Conservation (phyloP, 306 rosid species). For the Abrus pulchellus region DNA sequence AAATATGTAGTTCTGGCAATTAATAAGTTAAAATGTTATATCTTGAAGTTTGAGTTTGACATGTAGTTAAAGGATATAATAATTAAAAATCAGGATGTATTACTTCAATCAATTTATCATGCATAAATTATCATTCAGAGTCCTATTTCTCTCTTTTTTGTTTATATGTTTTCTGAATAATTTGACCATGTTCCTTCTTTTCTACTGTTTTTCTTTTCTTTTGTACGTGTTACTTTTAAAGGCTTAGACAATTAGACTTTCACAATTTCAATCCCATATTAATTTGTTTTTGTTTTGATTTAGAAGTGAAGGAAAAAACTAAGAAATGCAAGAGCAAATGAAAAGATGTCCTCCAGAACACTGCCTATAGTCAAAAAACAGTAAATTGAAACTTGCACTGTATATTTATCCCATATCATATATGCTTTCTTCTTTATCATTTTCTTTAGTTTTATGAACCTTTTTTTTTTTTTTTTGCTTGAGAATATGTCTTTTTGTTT, state of each 20-base stretch:
- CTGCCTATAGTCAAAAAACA: not conserved
- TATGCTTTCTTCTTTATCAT: not conserved
- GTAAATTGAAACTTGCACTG: not conserved
- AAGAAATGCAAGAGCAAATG: not conserved
- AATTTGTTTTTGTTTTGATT: slow-evolving; percentile 1
- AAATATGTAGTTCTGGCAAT: not conserved
- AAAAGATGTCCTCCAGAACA: not conserved
- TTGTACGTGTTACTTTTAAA: slow-evolving; percentile 1
- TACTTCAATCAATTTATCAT: not conserved
- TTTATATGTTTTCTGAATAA: slow-evolving; percentile 21
- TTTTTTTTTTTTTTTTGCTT: not conserved
- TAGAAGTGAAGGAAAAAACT: not conserved
- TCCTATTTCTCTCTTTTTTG: slow-evolving; percentile 5
- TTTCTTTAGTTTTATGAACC: slow-evolving; percentile 9
- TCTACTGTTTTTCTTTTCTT: slow-evolving; percentile 1
- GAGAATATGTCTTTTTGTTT: slow-evolving; percentile 5
- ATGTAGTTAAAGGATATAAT: slow-evolving; percentile 25
- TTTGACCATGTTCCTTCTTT: slow-evolving; percentile 38
- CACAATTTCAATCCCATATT: slow-evolving; percentile 11
- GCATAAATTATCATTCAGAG: slow-evolving; percentile 8
- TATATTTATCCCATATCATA: not conserved
- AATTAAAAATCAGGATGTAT: slow-evolving; percentile 29
- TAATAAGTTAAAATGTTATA: slow-evolving; percentile 6
- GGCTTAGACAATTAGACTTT: not conserved
- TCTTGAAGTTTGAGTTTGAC: slow-evolving; percentile 36